Evolutionary conservation across 345 rosid species (phyloP).

Genomic region (Cardiospermum halicacabum): DNA sequence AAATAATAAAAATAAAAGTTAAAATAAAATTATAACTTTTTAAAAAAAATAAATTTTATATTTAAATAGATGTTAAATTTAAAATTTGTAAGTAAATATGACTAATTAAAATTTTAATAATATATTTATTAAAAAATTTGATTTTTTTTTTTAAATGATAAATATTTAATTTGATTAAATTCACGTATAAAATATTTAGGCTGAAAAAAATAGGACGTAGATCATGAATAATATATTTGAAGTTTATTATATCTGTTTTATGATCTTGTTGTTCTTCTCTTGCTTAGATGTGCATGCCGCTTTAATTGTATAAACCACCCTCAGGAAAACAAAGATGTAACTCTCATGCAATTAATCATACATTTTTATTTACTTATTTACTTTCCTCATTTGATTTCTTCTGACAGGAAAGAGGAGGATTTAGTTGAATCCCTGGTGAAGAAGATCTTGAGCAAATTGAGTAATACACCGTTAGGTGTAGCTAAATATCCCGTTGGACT

Average conservation of each 20-base stretch:
- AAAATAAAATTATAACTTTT: too few relatives aligned
- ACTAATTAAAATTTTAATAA: too few relatives aligned
- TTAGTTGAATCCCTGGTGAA: slow-evolving; percentile 34
- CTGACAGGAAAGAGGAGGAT: slow-evolving; percentile 16
- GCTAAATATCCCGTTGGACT: slow-evolving; percentile 38
- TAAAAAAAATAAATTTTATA: too few relatives aligned
- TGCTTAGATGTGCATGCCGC: background rate
- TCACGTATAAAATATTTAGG: background rate
- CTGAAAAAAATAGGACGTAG: too few relatives aligned
- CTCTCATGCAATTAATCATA: background rate
- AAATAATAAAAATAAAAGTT: too few relatives aligned
- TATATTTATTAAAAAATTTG: too few relatives aligned
- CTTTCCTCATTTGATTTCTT: background rate
- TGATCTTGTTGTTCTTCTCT: background rate
- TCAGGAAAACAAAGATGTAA: background rate
- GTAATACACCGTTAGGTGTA: slow-evolving; percentile 47
- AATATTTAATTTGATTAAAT: too few relatives aligned
- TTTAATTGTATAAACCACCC: background rate
- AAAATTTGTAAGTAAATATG: too few relatives aligned
- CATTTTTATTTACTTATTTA: background rate
- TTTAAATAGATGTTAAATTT: too few relatives aligned
- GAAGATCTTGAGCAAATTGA: slow-evolving; percentile 38
- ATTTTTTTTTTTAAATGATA: too few relatives aligned
- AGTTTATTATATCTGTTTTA: background rate
- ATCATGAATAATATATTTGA: background rate